Conservation (phyloP, 345 rosid genomes). For the Aegle marmelos region DNA sequence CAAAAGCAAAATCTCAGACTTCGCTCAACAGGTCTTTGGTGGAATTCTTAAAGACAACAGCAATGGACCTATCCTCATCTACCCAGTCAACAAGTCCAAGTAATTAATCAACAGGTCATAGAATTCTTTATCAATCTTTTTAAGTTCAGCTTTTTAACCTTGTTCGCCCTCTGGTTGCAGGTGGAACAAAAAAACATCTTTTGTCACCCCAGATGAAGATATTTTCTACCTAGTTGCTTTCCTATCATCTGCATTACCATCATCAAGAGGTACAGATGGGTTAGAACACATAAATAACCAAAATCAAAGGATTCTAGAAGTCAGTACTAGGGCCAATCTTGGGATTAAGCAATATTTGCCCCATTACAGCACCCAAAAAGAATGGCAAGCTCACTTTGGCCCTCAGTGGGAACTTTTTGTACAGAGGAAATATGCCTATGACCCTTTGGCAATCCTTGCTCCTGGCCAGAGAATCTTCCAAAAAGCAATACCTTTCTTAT, state of each 20-base stretch:
- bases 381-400: conserved; percentile 84
- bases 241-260: conserved; percentile 70
- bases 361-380: conserved; percentile 55
- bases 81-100: conserved; percentile 84
- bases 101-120: conserved; percentile 26
- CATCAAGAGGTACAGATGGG: conserved; percentile 52
- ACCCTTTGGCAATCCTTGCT: conserved; percentile 78
- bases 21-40: conserved; percentile 63
- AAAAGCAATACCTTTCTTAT: conserved; percentile 37
- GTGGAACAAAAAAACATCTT: conserved; percentile 77
- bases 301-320: conserved; percentile 53
- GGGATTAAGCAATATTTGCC: conserved; percentile 79
- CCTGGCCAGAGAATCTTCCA: conserved; percentile 85
- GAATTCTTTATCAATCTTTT: background rate
- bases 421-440: conserved; percentile 61
- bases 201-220: conserved; percentile 76
- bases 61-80: conserved; percentile 90
- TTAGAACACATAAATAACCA: conserved; percentile 53
- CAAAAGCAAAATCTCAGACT: conserved; percentile 48
- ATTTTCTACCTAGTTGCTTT: conserved; percentile 73
- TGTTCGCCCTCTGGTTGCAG: conserved; percentile 41
- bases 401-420: conserved; percentile 62
- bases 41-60: conserved; percentile 55
- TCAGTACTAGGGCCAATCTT: conserved; percentile 38
- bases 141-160: background rate